phyloP scores from a whole-genome alignment of 2,329 filamentous ascomycete species.

The Diaporthe ilicicola region DNA sequence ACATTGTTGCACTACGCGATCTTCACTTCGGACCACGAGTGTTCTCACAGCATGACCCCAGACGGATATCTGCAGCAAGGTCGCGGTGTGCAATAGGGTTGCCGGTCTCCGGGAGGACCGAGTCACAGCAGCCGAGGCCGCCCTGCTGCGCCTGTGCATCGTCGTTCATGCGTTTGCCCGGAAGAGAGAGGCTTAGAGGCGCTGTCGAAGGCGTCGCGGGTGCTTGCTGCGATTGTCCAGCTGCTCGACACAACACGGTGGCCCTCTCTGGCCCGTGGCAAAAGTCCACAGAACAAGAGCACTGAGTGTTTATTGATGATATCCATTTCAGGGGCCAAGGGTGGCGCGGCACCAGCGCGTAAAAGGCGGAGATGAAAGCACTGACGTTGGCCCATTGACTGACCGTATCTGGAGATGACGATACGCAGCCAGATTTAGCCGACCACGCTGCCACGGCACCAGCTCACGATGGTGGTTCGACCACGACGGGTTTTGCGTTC shows the following conservation, averaged over 20 bases:
- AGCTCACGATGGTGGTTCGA: not conserved
- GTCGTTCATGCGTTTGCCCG: not conserved
- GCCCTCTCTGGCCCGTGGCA: not conserved
- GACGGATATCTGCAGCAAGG: not conserved
- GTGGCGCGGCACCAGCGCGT: not conserved
- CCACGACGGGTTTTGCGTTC: not conserved
- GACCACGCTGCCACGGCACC: not conserved
- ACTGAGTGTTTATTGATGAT: constrained; percentile 12
- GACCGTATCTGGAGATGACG: constrained; percentile 18
- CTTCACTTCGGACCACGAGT: not conserved
- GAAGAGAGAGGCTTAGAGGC: too few species aligned
- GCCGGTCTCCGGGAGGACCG: constrained; percentile 1
- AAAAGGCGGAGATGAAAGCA: constrained; percentile 13
- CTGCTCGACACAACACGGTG: not conserved
- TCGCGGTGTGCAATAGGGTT: not conserved
- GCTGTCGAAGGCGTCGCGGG: not conserved
- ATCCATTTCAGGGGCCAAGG: constrained; percentile 15
- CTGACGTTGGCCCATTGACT: constrained; percentile 10
- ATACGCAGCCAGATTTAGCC: constrained; percentile 9
- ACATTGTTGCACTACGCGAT: not conserved
- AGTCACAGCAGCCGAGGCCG: constrained; percentile 6
- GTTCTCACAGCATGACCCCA: not conserved
- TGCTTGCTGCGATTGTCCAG: not conserved
- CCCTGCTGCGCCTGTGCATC: not conserved
- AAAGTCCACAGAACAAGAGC: not conserved